Evolutionary conservation across 2,329 filamentous ascomycete species (phyloP).

Genomic region (Colletotrichum coccodes): DNA sequence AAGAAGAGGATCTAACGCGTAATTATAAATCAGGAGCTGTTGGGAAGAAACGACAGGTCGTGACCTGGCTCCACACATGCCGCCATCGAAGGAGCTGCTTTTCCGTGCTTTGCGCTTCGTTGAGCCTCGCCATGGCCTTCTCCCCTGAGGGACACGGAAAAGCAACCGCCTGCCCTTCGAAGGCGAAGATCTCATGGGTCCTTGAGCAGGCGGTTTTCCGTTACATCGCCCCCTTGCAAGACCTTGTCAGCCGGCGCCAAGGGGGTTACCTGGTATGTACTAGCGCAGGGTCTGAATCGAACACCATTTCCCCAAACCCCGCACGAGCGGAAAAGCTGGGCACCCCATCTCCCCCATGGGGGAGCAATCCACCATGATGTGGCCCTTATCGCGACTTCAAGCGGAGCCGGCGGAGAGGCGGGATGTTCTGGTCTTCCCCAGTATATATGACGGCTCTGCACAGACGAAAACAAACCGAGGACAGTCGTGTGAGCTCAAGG

Average conservation of each 20-base stretch:
- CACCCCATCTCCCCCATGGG: slow-evolving; percentile 29
- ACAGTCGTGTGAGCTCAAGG: background rate
- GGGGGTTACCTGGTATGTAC: slow-evolving; percentile 4
- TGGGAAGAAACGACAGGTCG: background rate
- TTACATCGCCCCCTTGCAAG: background rate
- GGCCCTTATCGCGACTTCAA: slow-evolving; percentile 13
- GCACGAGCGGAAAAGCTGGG: slow-evolving; percentile 30
- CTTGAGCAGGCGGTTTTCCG: slow-evolving; percentile 14
- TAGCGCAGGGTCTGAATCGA: slow-evolving; percentile 22
- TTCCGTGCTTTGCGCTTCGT: slow-evolving; percentile 8
- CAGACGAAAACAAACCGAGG: background rate
- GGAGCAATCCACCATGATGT: slow-evolving; percentile 13
- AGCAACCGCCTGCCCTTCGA: slow-evolving; percentile 1
- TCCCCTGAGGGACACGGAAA: background rate
- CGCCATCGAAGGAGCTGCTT: slow-evolving; percentile 3
- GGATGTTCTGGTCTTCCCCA: background rate
- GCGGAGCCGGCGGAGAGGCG: slow-evolving; percentile 13
- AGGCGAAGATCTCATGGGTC: background rate
- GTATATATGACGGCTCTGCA: slow-evolving; percentile 18
- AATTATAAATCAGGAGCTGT: slow-evolving; percentile 24
- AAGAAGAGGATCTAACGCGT: background rate
- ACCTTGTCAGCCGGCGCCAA: background rate
- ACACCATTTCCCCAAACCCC: slow-evolving; percentile 16
- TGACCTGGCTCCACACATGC: slow-evolving; percentile 1
- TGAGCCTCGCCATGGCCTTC: background rate